Conservation (phyloP, 2,329 filamentous ascomycete genomes). For the Fusarium xyrophilum region DNA sequence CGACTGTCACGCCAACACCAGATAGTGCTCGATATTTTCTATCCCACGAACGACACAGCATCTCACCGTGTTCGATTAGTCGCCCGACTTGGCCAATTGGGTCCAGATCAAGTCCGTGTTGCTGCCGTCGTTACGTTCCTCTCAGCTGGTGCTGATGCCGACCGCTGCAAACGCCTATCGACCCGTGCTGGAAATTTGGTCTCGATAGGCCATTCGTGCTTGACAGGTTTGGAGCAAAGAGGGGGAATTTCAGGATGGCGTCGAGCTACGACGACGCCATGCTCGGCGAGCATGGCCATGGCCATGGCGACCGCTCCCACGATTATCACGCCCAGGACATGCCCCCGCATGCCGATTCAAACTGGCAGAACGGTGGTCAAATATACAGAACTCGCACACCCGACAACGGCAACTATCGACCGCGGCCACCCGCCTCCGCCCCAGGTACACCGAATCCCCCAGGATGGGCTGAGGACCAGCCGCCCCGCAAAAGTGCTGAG, state of each 20-base stretch:
- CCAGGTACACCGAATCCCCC: constrained; percentile 44
- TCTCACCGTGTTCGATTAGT: constrained; percentile 22
- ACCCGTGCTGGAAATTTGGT: constrained; percentile 45
- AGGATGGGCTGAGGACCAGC: constrained; percentile 50
- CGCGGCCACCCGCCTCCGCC: constrained; percentile 47
- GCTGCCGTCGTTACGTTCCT: constrained; percentile 21
- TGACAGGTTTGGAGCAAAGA: constrained; percentile 40
- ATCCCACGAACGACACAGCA: constrained; percentile 21
- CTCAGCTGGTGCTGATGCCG: constrained; percentile 49
- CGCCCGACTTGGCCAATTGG: constrained; percentile 42
- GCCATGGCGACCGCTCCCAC: constrained; percentile 42
- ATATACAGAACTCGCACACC: constrained; percentile 46
- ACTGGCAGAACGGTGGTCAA: constrained; percentile 48
- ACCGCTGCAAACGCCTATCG: constrained; percentile 45
- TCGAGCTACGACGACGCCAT: constrained; percentile 56
- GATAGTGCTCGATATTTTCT: constrained; percentile 28
- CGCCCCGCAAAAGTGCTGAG: constrained; percentile 60
- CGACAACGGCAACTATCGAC: constrained; percentile 46
- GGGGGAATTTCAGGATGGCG: constrained; percentile 49
- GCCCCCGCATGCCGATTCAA: constrained; percentile 44
- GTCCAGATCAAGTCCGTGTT: constrained; percentile 27
- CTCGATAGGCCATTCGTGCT: constrained; percentile 40
- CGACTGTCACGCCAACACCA: constrained; percentile 42
- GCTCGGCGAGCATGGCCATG: constrained; percentile 49
- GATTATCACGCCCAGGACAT: constrained; percentile 40